phyloP scores from a whole-genome alignment of 2,329 filamentous ascomycete species.

The Cryphonectria naterciae region DNA sequence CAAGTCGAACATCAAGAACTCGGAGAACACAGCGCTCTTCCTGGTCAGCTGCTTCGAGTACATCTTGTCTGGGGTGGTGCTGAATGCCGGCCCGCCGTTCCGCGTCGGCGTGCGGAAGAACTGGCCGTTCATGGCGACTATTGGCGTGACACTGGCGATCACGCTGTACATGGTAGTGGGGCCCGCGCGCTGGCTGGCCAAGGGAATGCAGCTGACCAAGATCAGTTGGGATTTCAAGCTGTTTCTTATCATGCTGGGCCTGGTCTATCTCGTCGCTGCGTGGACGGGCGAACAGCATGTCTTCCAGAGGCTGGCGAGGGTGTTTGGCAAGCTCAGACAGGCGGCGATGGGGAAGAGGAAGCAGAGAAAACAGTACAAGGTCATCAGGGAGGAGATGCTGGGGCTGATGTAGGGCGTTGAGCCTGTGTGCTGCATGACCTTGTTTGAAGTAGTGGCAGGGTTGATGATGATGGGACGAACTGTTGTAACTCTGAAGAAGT shows the following conservation, averaged over 20 bases:
- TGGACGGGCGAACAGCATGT: slow-evolving; percentile 74
- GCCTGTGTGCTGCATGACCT: neutral
- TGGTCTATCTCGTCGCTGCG: slow-evolving; percentile 68
- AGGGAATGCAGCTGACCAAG: slow-evolving; percentile 83
- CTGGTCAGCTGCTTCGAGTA: slow-evolving; percentile 93
- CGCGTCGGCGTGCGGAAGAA: slow-evolving; percentile 80
- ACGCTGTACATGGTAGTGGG: slow-evolving; percentile 80
- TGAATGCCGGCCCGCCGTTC: slow-evolving; percentile 92
- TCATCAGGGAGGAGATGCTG: slow-evolving; percentile 71
- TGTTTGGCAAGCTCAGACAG: slow-evolving; percentile 65
- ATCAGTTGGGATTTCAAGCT: slow-evolving; percentile 74
- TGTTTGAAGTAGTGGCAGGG: neutral
- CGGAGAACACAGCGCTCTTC: slow-evolving; percentile 91
- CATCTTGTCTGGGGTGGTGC: slow-evolving; percentile 83
- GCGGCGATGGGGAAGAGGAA: slow-evolving; percentile 66
- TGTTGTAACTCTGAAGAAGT: neutral
- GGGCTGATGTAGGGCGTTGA: slow-evolving; percentile 34
- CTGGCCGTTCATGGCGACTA: slow-evolving; percentile 81
- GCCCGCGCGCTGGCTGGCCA: slow-evolving; percentile 69
- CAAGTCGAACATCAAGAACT: slow-evolving; percentile 86
- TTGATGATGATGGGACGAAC: neutral
- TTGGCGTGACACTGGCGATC: slow-evolving; percentile 68
- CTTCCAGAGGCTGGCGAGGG: slow-evolving; percentile 69
- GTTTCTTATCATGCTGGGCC: slow-evolving; percentile 72
- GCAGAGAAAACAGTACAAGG: slow-evolving; percentile 85